Conservation (phyloP, 2,329 filamentous ascomycete species). For the Phaeosphaeriaceae sp. region DNA sequence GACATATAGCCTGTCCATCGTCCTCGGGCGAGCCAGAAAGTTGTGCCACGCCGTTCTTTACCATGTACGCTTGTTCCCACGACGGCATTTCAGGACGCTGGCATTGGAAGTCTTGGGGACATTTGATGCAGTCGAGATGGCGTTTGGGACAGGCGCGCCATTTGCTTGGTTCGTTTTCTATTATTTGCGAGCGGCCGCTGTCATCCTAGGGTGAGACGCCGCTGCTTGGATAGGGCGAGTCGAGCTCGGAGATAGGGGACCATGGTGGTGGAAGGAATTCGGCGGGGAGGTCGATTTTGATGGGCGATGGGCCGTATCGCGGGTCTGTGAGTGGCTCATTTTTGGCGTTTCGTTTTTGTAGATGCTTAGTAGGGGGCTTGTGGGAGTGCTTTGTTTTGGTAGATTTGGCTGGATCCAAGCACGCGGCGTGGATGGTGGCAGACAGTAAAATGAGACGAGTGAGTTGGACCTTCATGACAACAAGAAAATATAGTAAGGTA, state of each 20-base stretch:
- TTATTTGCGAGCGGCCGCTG: slow-evolving; percentile 16
- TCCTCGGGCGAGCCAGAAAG: neutral
- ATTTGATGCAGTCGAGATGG: slow-evolving; percentile 17
- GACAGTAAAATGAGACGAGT: neutral
- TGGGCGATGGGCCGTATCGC: neutral
- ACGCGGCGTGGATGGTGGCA: neutral
- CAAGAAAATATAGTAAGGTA: neutral
- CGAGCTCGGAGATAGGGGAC: slow-evolving; percentile 11
- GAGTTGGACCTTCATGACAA: neutral
- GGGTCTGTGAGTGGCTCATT: neutral
- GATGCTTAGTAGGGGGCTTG: neutral
- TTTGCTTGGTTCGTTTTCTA: slow-evolving; percentile 9
- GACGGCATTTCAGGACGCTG: neutral
- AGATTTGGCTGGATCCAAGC: neutral
- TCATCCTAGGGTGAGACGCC: slow-evolving; percentile 17
- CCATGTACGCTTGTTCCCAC: neutral
- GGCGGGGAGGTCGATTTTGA: slow-evolving; percentile 2
- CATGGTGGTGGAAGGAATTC: slow-evolving; percentile 13
- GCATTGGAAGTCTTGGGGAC: slow-evolving; percentile 16
- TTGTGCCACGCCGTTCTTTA: neutral
- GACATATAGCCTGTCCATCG: slow-evolving; percentile 2
- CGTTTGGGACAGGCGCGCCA: slow-evolving; percentile 12
- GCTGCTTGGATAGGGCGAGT: slow-evolving; percentile 11
- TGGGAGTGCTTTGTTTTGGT: neutral
- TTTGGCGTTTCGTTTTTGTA: neutral